Base-by-base conservation (phyloP, 768 basidiomycete genomes). In the Lentinula guzmanii region DNA sequence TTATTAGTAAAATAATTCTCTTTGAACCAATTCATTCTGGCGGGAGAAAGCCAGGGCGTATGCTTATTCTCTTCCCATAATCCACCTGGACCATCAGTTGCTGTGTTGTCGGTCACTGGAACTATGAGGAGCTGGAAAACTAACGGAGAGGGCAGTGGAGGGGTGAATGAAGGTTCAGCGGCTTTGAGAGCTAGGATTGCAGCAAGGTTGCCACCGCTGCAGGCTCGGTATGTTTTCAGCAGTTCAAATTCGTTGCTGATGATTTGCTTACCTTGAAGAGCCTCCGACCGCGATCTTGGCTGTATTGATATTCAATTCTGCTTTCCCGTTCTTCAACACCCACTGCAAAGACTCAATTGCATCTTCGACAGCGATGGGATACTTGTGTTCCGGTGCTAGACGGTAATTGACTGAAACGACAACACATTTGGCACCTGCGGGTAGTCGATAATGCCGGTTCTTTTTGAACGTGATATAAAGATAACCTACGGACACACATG, bases 11-110 rank as follows among this genome's bases (percentile, higher is more conserved):
- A 76, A 69, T 91, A 92, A 66, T 86, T 83, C 52, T 77, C 69
- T 34, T 82, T 75, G 81, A 87, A 91, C 90, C 90, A 92, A 16
- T 81, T 65, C 89, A 91, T 91, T 61, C 85, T 83, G 4, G 65
- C 81, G 1, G 82, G 85, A 3, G 73, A 71, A 37, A 91, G 79
- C 78, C 86, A 84, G 1, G 84, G 80, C 1, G 87, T 80, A 54
- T 84, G 68, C 31, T 76, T 73, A 66, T 86, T 86, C 63, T 82
- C 78, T 7, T 70, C 71, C 87, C 88, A 90, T 28, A 79, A 80
- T 31, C 70, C 69, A 0, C 59, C 51, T 28, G 70, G 65, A 66
- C 77, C 58, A 66, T 72, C 61, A 64, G 77, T 77, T 3, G 84
- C 82, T 1, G 89, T 89, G 72, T 90, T 90, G 69, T 91, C 87